phyloP scores from a whole-genome alignment of 352 stramenopile genomes.

The Globisporangium orthogonon region DNA sequence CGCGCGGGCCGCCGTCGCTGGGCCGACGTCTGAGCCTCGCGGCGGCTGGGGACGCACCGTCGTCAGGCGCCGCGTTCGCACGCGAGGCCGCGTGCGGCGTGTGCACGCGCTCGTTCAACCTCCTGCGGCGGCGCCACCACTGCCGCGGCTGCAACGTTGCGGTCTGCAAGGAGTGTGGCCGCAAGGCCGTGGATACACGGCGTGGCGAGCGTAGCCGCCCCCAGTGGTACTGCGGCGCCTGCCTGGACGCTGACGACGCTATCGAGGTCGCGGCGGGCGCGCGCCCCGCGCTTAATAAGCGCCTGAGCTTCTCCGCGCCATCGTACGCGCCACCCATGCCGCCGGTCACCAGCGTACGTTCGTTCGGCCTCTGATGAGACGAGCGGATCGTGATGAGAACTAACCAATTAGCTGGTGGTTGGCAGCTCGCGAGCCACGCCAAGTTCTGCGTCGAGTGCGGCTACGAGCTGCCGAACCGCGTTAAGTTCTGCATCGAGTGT shows the following conservation, averaged over 20 bases:
- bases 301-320: conserved; percentile 50
- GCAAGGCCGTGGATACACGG: conserved; percentile 66
- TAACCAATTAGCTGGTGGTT: not conserved
- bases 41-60: conserved; percentile 16
- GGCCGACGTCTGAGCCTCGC: conserved; percentile 29
- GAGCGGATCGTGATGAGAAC: too few relatives aligned
- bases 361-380: not conserved
- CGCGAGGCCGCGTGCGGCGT: conserved; percentile 70
- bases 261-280: conserved; percentile 53
- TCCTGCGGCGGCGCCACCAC: conserved; percentile 77
- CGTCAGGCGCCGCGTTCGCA: conserved; percentile 33
- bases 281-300: conserved; percentile 41
- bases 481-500: conserved; percentile 88
- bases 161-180: conserved; percentile 78
- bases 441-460: conserved; percentile 86
- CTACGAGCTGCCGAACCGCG: conserved; percentile 61
- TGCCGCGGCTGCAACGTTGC: conserved; percentile 80
- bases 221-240: conserved; percentile 77
- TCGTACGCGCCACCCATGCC: conserved; percentile 28
- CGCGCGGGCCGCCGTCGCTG: conserved; percentile 21
- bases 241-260: conserved; percentile 56
- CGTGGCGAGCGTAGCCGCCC: conserved; percentile 42
- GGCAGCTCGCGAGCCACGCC: conserved; percentile 46
- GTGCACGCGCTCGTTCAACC: conserved; percentile 75
- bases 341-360: conserved; percentile 43